These are phyloP conservation scores for Mallotus nudiflorus DNA, from an alignment of 345 rosid genomes.

Conservation along the genomic window DNA sequence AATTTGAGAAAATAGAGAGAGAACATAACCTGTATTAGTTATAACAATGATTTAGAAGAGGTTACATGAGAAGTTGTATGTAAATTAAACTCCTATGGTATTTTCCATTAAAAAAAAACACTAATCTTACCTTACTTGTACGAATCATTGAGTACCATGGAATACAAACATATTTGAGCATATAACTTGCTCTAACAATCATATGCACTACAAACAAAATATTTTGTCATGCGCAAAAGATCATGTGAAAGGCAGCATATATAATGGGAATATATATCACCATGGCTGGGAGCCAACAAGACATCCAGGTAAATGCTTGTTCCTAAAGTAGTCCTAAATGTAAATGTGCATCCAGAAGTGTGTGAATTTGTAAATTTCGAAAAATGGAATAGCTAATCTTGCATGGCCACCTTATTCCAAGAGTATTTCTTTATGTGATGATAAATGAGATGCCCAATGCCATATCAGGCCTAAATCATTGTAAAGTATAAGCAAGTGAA, in stretches of 20 bases:
- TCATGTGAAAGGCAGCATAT: not conserved
- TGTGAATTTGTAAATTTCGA: not conserved
- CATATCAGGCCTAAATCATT: not conserved
- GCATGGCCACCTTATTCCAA: not conserved
- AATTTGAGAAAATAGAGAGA: constrained; percentile 48
- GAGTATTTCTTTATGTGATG: not conserved
- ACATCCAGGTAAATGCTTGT: not conserved
- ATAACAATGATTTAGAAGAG: constrained; percentile 4
- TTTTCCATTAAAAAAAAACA: not conserved
- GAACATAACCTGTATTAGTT: constrained; percentile 43
- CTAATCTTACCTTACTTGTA: not conserved
- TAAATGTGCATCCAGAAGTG: not conserved
- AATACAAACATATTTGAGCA: no score
- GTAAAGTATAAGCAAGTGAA: not conserved
- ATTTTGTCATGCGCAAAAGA: not conserved
- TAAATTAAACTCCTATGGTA: not conserved
- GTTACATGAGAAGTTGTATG: not conserved
- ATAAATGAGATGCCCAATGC: not conserved
- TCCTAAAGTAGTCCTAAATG: not conserved
- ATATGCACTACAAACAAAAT: not conserved
- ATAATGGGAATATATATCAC: not conserved
- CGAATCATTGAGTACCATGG: no score
- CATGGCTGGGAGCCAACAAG: not conserved
- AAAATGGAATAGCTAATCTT: not conserved
- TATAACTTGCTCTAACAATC: no score